A percentile compares a stretch with the other conserved stretches of the same genome.
Conservation (phyloP, 805 yeast genomes). For the Yamadazyma kitorensis region DNA sequence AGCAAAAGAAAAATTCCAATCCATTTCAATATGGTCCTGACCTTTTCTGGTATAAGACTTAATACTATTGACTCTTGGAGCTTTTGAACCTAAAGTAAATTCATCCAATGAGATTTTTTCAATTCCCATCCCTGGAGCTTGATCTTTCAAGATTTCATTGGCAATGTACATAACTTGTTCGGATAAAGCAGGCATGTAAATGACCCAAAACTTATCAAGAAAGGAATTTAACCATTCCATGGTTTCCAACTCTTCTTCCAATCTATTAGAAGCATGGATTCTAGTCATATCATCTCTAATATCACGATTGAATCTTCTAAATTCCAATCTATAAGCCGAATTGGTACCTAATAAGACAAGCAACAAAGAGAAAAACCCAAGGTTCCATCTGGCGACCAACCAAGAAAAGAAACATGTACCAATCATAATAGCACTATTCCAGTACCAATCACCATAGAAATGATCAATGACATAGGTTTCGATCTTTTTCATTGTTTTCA, state of each 20-base stretch:
- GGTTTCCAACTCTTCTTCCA: conserved; percentile 65
- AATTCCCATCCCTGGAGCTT: conserved; percentile 81
- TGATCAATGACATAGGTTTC: conserved; percentile 65
- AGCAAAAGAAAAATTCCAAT: conserved; percentile 77
- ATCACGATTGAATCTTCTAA: conserved; percentile 71
- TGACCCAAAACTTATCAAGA: conserved; percentile 80
- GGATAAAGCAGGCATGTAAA: conserved; percentile 82
- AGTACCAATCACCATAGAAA: conserved; percentile 69
- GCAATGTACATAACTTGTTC: conserved; percentile 70
- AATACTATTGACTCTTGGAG: conserved; percentile 71
- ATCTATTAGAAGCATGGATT: conserved; percentile 56
- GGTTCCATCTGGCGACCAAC: conserved; percentile 59
- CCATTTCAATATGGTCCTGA: conserved; percentile 70
- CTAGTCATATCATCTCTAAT: conserved; percentile 75
- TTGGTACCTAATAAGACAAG: conserved; percentile 59
- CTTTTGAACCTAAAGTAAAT: conserved; percentile 76
- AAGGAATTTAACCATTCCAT: conserved; percentile 81
- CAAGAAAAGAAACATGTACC: conserved; percentile 76
- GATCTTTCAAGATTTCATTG: conserved; percentile 64
- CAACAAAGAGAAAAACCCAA: conserved; percentile 60
- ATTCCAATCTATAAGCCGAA: conserved; percentile 69
- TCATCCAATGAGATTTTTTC: conserved; percentile 71
- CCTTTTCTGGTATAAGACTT: conserved; percentile 72
- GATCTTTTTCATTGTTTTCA: conserved; percentile 32
- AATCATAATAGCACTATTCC: conserved; percentile 59